Evolutionary conservation across 23 red algal genomes (phyloP).

Genomic region (Cyanidiococcus yangmingshanensis): DNA sequence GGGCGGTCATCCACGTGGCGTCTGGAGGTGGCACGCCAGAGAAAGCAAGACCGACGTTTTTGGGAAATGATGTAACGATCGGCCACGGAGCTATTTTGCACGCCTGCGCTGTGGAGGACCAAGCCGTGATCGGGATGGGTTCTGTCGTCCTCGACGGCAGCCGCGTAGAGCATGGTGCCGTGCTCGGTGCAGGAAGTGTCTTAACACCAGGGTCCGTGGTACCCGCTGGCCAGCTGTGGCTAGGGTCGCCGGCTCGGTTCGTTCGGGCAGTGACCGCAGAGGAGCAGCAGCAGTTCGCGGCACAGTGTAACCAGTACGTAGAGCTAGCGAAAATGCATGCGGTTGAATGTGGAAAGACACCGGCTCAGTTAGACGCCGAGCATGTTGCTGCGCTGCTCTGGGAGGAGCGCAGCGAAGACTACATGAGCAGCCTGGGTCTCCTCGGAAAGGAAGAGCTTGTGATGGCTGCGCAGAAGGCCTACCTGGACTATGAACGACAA

Average conservation of each 20-base stretch:
- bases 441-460: constrained; percentile 57
- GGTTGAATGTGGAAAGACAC: constrained; percentile 66
- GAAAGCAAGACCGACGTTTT: constrained; percentile 9
- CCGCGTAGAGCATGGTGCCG: constrained; percentile 34
- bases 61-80: constrained; percentile 34
- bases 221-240: constrained; percentile 22
- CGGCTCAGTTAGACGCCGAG: constrained; percentile 70
- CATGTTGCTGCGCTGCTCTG: constrained; percentile 45
- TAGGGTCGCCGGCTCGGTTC: constrained; percentile 44
- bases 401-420: constrained; percentile 57
- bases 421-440: constrained; percentile 51
- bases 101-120: constrained; percentile 49
- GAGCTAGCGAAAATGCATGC: constrained; percentile 58
- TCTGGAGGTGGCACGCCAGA: neutral
- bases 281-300: constrained; percentile 33
- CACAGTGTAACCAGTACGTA: constrained; percentile 25
- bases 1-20: constrained; percentile 51
- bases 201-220: constrained; percentile 43
- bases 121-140: constrained; percentile 37
- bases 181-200: constrained; percentile 64
- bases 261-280: constrained; percentile 36
- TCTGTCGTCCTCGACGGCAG: neutral
- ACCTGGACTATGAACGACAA: neutral
- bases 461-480: constrained; percentile 40
- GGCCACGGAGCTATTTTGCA: constrained; percentile 48